Conservation (phyloP, 2,329 filamentous ascomycete genomes). For the Calonectria crousiana region DNA sequence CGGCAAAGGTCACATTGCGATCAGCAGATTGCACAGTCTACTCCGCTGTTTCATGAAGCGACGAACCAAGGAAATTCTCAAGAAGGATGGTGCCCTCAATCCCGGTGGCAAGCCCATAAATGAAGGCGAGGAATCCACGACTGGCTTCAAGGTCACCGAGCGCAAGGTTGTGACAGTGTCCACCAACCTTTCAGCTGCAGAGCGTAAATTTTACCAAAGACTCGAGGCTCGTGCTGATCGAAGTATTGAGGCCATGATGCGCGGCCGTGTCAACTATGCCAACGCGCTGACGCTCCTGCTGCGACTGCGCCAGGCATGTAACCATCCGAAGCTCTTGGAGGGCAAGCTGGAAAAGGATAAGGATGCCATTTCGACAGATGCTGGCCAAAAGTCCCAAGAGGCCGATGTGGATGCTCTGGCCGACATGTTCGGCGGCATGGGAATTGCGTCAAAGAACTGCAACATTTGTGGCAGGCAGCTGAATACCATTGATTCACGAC, state of each 20-base stretch:
- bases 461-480: constrained; percentile 84
- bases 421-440: constrained; percentile 87
- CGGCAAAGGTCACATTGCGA: constrained; percentile 88
- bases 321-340: constrained; percentile 90
- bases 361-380: constrained; percentile 80
- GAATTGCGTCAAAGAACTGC: constrained; percentile 81
- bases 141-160: constrained; percentile 90
- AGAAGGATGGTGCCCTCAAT: constrained; percentile 84
- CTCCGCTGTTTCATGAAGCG: constrained; percentile 97
- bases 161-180: constrained; percentile 87
- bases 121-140: constrained; percentile 65
- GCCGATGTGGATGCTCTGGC: constrained; percentile 85
- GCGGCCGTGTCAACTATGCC: constrained; percentile 86
- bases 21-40: constrained; percentile 85
- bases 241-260: constrained; percentile 91
- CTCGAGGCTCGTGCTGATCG: constrained; percentile 87
- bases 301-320: constrained; percentile 91
- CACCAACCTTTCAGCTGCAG: constrained; percentile 81
- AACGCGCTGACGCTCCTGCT: constrained; percentile 94
- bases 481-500: constrained; percentile 58
- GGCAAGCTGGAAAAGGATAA: constrained; percentile 89
- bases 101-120: constrained; percentile 75
- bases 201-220: constrained; percentile 87
- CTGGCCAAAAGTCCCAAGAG: constrained; percentile 64
- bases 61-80: constrained; percentile 97